Conservation (phyloP, 2,329 filamentous ascomycete species). For the Aureobasidium sp. region DNA sequence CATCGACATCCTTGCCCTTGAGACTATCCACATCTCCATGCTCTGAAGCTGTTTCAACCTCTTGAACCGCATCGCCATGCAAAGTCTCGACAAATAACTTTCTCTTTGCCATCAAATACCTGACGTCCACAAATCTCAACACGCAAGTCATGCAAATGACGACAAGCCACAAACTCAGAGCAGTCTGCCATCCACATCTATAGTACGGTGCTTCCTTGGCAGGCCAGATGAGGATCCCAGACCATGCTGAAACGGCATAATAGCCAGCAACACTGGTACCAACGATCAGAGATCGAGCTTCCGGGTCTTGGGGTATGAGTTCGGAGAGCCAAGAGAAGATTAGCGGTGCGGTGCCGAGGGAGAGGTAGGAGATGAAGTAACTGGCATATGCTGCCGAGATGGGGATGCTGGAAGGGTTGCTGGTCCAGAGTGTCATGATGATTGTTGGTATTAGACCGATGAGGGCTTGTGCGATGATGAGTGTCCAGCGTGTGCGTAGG, state of each 20-base stretch:
- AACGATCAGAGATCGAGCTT: slow-evolving; percentile 43
- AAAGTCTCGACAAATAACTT: slow-evolving; percentile 17
- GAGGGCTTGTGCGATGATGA: slow-evolving; percentile 42
- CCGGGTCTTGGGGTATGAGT: slow-evolving; percentile 44
- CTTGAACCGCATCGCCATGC: slow-evolving; percentile 7
- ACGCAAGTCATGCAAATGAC: slow-evolving; percentile 41
- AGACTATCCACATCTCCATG: neutral
- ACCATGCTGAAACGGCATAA: slow-evolving; percentile 47
- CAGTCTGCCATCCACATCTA: slow-evolving; percentile 44
- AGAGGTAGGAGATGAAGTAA: slow-evolving; percentile 46
- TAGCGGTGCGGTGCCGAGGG: slow-evolving; percentile 45
- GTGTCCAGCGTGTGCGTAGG: slow-evolving; percentile 44
- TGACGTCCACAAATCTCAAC: slow-evolving; percentile 40
- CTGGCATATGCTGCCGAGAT: slow-evolving; percentile 45
- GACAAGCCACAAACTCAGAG: slow-evolving; percentile 38
- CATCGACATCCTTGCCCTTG: slow-evolving; percentile 10
- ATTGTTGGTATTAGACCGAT: slow-evolving; percentile 45
- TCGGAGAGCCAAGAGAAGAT: slow-evolving; percentile 50
- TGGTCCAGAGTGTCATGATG: slow-evolving; percentile 50
- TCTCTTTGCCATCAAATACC: slow-evolving; percentile 29
- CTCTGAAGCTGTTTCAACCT: neutral
- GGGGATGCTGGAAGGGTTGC: slow-evolving; percentile 36
- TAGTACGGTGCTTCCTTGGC: slow-evolving; percentile 46
- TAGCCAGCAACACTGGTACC: slow-evolving; percentile 45
- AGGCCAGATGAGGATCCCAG: slow-evolving; percentile 47